Percentiles rank a stretch among this genome's conserved stretches.
Conservation (phyloP, 164 flowering plant species). For the Euptelea pleiosperma region DNA sequence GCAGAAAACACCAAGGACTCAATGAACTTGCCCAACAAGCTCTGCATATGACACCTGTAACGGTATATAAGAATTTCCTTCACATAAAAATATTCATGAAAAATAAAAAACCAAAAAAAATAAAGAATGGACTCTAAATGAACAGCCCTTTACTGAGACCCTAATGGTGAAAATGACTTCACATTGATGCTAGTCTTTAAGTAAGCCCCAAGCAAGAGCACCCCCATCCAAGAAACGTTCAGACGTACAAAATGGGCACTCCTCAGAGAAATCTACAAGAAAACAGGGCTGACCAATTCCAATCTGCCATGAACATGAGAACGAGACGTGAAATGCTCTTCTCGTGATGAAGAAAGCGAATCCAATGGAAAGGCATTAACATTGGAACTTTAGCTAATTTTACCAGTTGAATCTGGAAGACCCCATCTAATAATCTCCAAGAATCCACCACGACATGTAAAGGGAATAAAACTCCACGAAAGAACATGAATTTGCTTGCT, state of each 20-base stretch:
- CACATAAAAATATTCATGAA: not conserved
- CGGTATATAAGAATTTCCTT: conserved; percentile 7
- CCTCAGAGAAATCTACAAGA: conserved; percentile 50
- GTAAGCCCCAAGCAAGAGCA: conserved; percentile 78
- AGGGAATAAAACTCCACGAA: conserved; percentile 84
- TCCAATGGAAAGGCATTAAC: conserved; percentile 25
- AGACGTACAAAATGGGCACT: conserved; percentile 73
- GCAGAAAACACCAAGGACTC: conserved; percentile 63
- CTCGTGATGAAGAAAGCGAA: conserved; percentile 4
- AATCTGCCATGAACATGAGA: conserved; percentile 44
- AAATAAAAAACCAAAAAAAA: not conserved
- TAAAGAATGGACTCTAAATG: not conserved
- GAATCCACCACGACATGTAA: conserved; percentile 40
- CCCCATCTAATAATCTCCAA: conserved; percentile 80
- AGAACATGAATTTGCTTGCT: conserved; percentile 45
- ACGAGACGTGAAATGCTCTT: conserved; percentile 18
- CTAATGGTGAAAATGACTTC: conserved; percentile 63
- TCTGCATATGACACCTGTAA: conserved; percentile 54
- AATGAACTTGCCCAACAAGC: conserved; percentile 61
- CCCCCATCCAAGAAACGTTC: conserved; percentile 62
- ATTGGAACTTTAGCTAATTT: conserved; percentile 14
- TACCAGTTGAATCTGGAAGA: conserved; percentile 19
- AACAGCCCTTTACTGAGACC: conserved; percentile 46
- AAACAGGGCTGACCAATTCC: conserved; percentile 64
- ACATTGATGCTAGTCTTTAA: conserved; percentile 55